Evolutionary conservation across 73 alveolate genomes (phyloP).

Genomic region (Paramecium pentaurelia): DNA sequence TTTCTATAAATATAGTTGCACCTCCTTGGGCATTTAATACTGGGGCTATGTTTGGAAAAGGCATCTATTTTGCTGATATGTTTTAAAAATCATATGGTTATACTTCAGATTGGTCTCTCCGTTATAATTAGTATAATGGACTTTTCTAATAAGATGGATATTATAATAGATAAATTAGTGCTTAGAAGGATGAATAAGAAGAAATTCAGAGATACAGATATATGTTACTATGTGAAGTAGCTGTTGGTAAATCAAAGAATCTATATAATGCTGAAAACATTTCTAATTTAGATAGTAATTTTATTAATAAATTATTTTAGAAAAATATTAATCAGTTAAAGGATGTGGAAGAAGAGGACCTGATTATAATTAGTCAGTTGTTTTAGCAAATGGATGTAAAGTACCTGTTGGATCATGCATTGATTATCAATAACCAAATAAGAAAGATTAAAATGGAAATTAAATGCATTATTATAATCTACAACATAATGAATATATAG

Average conservation of each 20-base stretch:
- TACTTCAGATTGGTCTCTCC: constrained; percentile 45
- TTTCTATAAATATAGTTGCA: constrained; percentile 66
- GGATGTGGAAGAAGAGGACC: constrained; percentile 89
- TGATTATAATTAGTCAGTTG: constrained; percentile 75
- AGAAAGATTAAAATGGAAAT: not conserved
- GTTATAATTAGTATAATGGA: not conserved
- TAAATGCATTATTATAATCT: not conserved
- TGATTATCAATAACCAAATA: constrained; percentile 21
- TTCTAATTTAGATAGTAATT: constrained; percentile 60
- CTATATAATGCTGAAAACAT: constrained; percentile 52
- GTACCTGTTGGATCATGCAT: constrained; percentile 89
- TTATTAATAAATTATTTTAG: not conserved
- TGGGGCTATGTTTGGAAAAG: constrained; percentile 91
- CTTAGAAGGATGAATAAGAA: constrained; percentile 61
- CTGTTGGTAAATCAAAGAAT: constrained; percentile 82
- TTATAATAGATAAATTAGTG: not conserved
- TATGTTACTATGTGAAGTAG: constrained; percentile 92
- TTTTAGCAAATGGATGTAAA: constrained; percentile 88
- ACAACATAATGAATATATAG: constrained; percentile 80
- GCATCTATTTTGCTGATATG: constrained; percentile 94
- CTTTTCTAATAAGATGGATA: not conserved
- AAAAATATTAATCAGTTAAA: constrained; percentile 70
- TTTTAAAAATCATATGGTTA: constrained; percentile 73
- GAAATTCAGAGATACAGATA: constrained; percentile 37
- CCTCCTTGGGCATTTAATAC: constrained; percentile 86